Evolutionary conservation across 2,329 filamentous ascomycete species (phyloP), one percentile per base, ranked within the genome.

Genomic region (Diaporthe longicolla): DNA sequence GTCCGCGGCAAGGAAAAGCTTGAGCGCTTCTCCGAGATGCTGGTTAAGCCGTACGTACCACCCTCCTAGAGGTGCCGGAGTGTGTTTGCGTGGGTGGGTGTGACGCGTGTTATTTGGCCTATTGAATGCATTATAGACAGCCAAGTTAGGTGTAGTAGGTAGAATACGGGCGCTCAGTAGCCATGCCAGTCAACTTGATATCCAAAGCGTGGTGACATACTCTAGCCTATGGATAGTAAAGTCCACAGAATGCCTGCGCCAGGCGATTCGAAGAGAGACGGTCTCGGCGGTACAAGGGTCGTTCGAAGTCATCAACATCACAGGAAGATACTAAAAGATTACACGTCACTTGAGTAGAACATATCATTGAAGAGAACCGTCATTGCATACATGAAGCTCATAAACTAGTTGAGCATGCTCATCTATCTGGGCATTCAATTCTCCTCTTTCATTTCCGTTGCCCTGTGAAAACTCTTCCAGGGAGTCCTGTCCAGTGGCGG

Each of bases 1-100:
- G 95, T 99, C 13, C 89, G 97, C 80, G 97, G 97, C 58, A 98
- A 97, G 88, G 96, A 98, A 81, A 96, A 92, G 84, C 86, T 99
- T 78, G 95, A 97, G 85, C 94, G 91, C 84, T 98, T 97, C 83
- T 95, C 93, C 81, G 91, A 95, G 80, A 94, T 97, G 93, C 87
- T 97, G 75, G 89, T 95, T 76, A 89, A 89, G 77, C 94, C 93
- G 0, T 96, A 92, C 80, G 87, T 93, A 66, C 93, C 94, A 50
- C 93, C 94, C 73, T 75, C 74, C 40, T 75, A 73, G n/a, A 50
- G 37, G 24, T 17, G 40, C 13, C 13, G 37, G 37, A 13, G 48
- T 68, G 24, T n/a, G 24, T 2, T 43, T 55, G 45, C 24, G 10
- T 19, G 13, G 61, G 59, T 15, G 19, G 29, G 37, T 19, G 58